Evolutionary conservation across 768 basidiomycete genomes (phyloP).

Genomic region (Hygrophorus russula): DNA sequence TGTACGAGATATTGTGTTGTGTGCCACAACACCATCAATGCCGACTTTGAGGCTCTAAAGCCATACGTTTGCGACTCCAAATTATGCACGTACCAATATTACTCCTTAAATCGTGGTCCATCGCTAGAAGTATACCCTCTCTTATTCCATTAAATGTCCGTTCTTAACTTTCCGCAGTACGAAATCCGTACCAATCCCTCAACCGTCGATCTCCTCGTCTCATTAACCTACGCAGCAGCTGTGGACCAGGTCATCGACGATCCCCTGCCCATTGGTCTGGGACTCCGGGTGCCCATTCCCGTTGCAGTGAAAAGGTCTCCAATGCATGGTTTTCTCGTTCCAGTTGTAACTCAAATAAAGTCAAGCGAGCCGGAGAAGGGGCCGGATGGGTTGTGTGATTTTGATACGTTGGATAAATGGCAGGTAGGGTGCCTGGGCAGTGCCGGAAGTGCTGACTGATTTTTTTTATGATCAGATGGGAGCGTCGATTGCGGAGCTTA

Average conservation of each 20-base stretch:
- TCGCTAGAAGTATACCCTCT: constrained; percentile 45
- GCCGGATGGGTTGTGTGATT: constrained; percentile 34
- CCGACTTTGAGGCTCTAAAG: constrained; percentile 49
- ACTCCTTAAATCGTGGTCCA: constrained; percentile 50
- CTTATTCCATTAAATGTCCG: background rate
- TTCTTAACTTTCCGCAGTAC: constrained; percentile 29
- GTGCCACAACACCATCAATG: constrained; percentile 50
- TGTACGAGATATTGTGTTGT: constrained; percentile 65
- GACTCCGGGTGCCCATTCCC: constrained; percentile 39
- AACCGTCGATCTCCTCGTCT: constrained; percentile 60
- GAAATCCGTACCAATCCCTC: constrained; percentile 56
- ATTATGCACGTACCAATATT: constrained; percentile 63
- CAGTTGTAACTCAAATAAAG: background rate
- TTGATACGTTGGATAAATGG: constrained; percentile 30
- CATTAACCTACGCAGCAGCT: constrained; percentile 48
- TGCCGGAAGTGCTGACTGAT: too few relatives aligned
- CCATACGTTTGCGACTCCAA: constrained; percentile 62
- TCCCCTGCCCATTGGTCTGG: constrained; percentile 50
- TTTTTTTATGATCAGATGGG: constrained; percentile 33
- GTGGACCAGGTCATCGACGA: constrained; percentile 41
- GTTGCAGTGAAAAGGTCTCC: constrained; percentile 6
- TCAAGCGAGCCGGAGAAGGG: constrained; percentile 9
- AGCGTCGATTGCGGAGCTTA: constrained; percentile 26
- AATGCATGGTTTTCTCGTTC: background rate
- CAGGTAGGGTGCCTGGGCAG: too few relatives aligned